phyloP scores from a whole-genome alignment of 2,329 filamentous ascomycete species.

The Diaporthe batatas region DNA sequence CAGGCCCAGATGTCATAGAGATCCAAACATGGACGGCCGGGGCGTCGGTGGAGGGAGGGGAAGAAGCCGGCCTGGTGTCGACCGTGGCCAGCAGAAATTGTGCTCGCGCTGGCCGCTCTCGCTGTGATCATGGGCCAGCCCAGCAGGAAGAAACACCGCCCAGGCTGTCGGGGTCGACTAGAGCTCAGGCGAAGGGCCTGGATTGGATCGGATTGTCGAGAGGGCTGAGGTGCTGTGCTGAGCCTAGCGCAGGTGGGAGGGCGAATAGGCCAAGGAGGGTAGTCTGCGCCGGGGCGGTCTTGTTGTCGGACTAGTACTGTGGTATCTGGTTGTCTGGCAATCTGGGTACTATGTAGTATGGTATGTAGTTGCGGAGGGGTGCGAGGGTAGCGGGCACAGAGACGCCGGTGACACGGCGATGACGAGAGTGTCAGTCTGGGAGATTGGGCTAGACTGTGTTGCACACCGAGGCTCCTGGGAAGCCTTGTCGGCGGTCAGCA shows the following conservation, averaged over 20 bases:
- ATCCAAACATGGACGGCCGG: background rate
- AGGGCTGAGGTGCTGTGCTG: conserved; percentile 10
- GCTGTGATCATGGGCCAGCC: conserved; percentile 5
- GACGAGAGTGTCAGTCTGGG: conserved; percentile 27
- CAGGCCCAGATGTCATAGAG: conserved; percentile 8
- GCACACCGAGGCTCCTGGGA: conserved; percentile 31
- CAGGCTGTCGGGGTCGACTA: conserved; percentile 19
- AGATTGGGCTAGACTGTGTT: conserved; percentile 18
- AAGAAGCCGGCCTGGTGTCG: background rate
- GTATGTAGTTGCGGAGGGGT: conserved; percentile 5
- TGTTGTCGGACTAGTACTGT: conserved; percentile 18
- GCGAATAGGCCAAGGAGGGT: conserved; percentile 13
- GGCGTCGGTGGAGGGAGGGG: conserved; percentile 14
- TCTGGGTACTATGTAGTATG: too few species aligned
- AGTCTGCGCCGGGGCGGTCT: background rate
- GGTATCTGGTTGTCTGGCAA: too few species aligned
- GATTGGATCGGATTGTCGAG: background rate
- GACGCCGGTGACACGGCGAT: conserved; percentile 25
- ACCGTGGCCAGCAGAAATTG: conserved; percentile 13
- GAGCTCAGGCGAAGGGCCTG: conserved; percentile 6
- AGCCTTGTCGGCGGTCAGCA: conserved; percentile 31
- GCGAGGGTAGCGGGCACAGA: conserved; percentile 2
- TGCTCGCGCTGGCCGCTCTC: background rate
- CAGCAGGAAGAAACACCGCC: conserved; percentile 1
- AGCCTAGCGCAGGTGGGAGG: conserved; percentile 23